Conservation (phyloP, 2,329 filamentous ascomycete genomes). For the Penicillium brasilianum region DNA sequence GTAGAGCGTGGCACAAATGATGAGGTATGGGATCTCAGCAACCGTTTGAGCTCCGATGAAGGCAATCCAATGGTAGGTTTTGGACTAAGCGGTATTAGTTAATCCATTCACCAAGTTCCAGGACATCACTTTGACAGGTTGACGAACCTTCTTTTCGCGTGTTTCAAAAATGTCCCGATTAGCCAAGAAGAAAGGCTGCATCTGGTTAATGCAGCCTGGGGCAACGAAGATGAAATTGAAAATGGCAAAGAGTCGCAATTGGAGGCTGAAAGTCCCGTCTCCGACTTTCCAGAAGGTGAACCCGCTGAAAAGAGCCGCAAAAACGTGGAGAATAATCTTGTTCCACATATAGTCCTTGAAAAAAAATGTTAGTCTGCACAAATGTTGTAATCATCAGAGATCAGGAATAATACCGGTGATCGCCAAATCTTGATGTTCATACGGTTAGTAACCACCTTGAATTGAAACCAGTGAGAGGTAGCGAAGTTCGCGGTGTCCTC, state of each 20-base stretch:
- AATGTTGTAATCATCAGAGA: background rate
- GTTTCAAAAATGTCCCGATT: slow-evolving; percentile 63
- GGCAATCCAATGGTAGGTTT: slow-evolving; percentile 65
- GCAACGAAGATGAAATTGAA: slow-evolving; percentile 70
- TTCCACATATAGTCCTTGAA: slow-evolving; percentile 52
- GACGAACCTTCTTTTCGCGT: slow-evolving; percentile 59
- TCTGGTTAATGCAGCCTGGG: slow-evolving; percentile 62
- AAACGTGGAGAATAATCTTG: slow-evolving; percentile 59
- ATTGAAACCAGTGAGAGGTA: slow-evolving; percentile 48
- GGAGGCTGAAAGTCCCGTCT: slow-evolving; percentile 56
- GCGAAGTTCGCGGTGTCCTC: slow-evolving; percentile 46
- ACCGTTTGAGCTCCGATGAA: slow-evolving; percentile 61
- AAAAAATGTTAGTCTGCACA: background rate
- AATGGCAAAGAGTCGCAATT: slow-evolving; percentile 63
- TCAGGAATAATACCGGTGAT: slow-evolving; percentile 34
- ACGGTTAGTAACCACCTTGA: slow-evolving; percentile 42
- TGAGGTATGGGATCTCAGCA: slow-evolving; percentile 54
- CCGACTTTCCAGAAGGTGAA: slow-evolving; percentile 68
- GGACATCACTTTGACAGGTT: background rate
- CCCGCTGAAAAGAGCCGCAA: slow-evolving; percentile 63
- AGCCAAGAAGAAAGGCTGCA: slow-evolving; percentile 64
- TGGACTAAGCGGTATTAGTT: slow-evolving; percentile 42
- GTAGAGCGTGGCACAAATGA: slow-evolving; percentile 53
- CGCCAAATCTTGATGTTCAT: slow-evolving; percentile 42
- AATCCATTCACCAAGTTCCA: background rate